These are phyloP conservation scores for Tricholomella constricta DNA, from an alignment of 768 basidiomycete genomes.

Conservation along the genomic window DNA sequence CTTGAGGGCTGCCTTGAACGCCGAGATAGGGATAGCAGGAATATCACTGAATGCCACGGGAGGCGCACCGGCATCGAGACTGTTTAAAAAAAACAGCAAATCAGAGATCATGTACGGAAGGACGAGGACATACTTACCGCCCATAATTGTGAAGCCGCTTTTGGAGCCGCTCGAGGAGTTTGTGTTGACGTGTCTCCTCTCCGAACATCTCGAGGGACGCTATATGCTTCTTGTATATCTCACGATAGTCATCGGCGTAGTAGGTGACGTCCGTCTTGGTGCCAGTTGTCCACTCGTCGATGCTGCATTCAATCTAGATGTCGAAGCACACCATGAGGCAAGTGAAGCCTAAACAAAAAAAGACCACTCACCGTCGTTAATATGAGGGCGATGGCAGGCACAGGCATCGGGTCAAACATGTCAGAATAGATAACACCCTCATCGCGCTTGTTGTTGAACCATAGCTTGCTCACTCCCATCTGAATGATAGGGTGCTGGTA, in stretches of 20 bases:
- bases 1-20: not conserved
- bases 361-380: conserved; percentile 16
- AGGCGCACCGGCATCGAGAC: not conserved
- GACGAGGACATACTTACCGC: too few relatives aligned
- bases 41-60: not conserved
- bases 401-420: conserved; percentile 23
- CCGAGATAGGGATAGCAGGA: not conserved
- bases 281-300: conserved; percentile 2
- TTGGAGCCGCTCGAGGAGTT: too few relatives aligned
- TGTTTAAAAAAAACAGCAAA: not conserved
- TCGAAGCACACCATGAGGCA: not conserved
- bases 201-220: not conserved
- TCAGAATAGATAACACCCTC: conserved; percentile 24
- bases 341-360: not conserved
- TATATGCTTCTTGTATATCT: conserved; percentile 2
- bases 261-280: conserved; percentile 3
- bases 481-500: too few relatives aligned
- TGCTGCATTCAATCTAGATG: conserved; percentile 6
- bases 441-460: conserved; percentile 26
- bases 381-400: conserved; percentile 15
- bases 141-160: too few relatives aligned
- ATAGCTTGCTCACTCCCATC: conserved; percentile 22
- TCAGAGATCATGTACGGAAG: too few relatives aligned
- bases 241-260: conserved; percentile 4
- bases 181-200: too few relatives aligned